phyloP scores from a whole-genome alignment of 2,329 filamentous ascomycete species.

The Lachnellula hyalina region DNA sequence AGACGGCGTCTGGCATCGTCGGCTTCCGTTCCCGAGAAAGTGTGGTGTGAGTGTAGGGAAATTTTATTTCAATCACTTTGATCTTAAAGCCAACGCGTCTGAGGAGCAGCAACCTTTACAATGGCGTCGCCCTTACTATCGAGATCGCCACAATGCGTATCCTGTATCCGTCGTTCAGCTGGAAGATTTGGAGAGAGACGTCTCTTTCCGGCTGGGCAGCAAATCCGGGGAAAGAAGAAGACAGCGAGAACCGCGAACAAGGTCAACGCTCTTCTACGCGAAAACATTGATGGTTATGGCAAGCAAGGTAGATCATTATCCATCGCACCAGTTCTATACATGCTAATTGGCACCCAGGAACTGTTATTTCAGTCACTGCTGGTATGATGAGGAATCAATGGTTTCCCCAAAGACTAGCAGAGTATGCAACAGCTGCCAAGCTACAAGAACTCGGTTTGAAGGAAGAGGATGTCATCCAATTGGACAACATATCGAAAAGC shows the following conservation, averaged over 20 bases:
- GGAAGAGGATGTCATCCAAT: constrained; percentile 39
- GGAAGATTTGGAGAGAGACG: constrained; percentile 17
- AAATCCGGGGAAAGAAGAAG: constrained; percentile 40
- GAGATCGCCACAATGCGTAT: constrained; percentile 26
- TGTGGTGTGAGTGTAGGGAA: not conserved
- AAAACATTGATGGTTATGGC: constrained; percentile 48
- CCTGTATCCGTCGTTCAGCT: constrained; percentile 26
- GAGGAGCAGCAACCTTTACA: constrained; percentile 4
- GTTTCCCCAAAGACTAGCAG: constrained; percentile 45
- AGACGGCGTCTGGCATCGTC: too few species aligned
- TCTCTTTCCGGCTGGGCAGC: constrained; percentile 27
- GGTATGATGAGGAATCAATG: constrained; percentile 51
- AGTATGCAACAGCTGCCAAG: constrained; percentile 44
- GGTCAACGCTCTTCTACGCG: constrained; percentile 45
- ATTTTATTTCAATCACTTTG: not conserved
- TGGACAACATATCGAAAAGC: constrained; percentile 40
- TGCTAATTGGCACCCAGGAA: constrained; percentile 36
- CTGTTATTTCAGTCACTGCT: constrained; percentile 45
- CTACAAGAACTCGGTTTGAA: constrained; percentile 38
- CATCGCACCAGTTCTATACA: not conserved
- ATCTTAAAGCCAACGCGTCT: constrained; percentile 4
- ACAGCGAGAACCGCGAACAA: constrained; percentile 33
- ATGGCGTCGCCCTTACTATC: constrained; percentile 27
- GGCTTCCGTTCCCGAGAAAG: not conserved
- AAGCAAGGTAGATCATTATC: constrained; percentile 33